Percentiles rank a stretch among this genome's conserved stretches.
Evolutionary conservation across 169 alveolate genomes (phyloP).

Genomic region (Neospora caninum): DNA sequence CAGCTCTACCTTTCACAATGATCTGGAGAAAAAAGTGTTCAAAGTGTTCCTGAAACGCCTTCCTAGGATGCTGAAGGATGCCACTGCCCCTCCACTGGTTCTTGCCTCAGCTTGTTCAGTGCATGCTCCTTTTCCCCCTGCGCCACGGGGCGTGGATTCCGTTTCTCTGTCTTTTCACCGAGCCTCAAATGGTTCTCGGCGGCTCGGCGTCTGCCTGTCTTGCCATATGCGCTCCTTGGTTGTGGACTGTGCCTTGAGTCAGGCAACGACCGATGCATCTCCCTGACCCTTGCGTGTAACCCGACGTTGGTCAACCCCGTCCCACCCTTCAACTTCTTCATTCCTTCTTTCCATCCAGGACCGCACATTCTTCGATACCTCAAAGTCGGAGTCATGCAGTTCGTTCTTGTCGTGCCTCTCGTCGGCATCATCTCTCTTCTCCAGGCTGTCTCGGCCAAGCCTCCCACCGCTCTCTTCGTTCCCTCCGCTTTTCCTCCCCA

Average conservation of each 20-base stretch:
- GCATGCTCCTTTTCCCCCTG: no score
- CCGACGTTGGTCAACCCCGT: slow-evolving; percentile 38
- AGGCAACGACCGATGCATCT: slow-evolving; percentile 57
- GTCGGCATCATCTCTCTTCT: not conserved
- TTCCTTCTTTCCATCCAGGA: slow-evolving; percentile 44
- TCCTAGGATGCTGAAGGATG: no score
- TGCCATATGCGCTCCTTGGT: no score
- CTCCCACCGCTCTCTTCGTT: not conserved
- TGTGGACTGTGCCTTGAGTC: not conserved
- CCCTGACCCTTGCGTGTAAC: slow-evolving; percentile 57
- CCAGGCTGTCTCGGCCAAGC: not conserved
- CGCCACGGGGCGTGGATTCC: no score
- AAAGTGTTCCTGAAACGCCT: no score
- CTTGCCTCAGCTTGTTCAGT: no score
- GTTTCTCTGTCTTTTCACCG: no score
- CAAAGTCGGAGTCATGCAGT: slow-evolving; percentile 56
- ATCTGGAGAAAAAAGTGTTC: no score
- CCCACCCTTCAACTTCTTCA: slow-evolving; percentile 39
- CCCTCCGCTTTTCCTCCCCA: not conserved
- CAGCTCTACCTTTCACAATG: no score
- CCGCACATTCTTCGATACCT: slow-evolving; percentile 50
- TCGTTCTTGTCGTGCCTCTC: slow-evolving; percentile 52
- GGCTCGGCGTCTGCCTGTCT: no score
- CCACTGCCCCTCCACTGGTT: no score
- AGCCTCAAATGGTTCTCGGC: no score